Percentiles rank a stretch among this genome's conserved stretches.
phyloP scores from a whole-genome alignment of 768 basidiomycete species.

The Podaxis mareebaensis region DNA sequence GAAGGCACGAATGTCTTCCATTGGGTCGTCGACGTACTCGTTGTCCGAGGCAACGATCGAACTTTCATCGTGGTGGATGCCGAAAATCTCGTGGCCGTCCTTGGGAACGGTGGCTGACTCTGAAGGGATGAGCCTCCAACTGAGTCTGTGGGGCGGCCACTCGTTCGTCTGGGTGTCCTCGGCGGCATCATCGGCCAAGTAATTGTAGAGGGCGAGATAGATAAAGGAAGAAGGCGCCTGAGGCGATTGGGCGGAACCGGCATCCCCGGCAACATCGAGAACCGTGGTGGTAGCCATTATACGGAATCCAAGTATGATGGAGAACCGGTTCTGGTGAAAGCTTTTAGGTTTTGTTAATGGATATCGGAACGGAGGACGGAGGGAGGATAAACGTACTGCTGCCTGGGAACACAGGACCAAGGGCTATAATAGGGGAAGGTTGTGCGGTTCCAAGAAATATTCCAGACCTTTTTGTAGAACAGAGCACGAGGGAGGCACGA shows the following conservation, averaged over 20 bases:
- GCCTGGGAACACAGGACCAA: constrained; percentile 10
- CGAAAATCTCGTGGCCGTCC: constrained; percentile 6
- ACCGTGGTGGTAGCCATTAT: constrained; percentile 10
- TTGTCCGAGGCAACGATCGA: constrained; percentile 7
- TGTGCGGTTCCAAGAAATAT: constrained; percentile 5
- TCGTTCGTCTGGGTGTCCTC: not conserved
- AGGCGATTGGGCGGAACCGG: not conserved
- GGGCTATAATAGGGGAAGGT: constrained; percentile 7
- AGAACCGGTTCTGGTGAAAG: constrained; percentile 3
- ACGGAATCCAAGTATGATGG: constrained; percentile 10
- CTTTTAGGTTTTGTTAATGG: not conserved
- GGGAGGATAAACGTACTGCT: constrained; percentile 5
- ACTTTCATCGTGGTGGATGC: constrained; percentile 11
- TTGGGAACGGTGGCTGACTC: constrained; percentile 1
- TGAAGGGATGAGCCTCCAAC: constrained; percentile 15
- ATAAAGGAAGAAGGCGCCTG: constrained; percentile 6
- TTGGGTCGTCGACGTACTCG: constrained; percentile 8
- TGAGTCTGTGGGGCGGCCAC: constrained; percentile 6
- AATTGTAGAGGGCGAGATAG: constrained; percentile 16
- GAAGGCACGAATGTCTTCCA: constrained; percentile 12
- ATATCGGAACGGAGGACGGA: constrained; percentile 9
- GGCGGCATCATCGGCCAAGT: not conserved
- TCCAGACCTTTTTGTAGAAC: constrained; percentile 12
- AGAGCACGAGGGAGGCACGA: constrained; percentile 16
- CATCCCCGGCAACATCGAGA: constrained; percentile 8